Base-by-base conservation (phyloP, 2,329 filamentous ascomycete species). In the Eutypa lata region DNA sequence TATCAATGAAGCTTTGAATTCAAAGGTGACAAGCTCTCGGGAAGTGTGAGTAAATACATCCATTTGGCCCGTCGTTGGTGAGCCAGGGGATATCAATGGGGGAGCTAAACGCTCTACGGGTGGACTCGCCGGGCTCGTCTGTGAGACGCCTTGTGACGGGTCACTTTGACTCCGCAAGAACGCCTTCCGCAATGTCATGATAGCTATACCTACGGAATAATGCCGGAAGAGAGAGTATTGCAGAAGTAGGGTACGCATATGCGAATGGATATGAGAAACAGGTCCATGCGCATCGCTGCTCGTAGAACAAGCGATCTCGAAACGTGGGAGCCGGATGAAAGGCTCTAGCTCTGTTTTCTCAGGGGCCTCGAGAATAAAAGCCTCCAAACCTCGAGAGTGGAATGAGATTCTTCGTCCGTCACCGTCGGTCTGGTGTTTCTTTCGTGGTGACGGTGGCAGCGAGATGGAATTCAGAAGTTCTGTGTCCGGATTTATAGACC, bases 211-310 rank as follows among this genome's bases (percentile, higher is more conserved):
- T 24, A 95, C 80, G 0, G 92, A 88, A 66, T 97, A 99, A 67
- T 96, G 92, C 3, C 92, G 87, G 68, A 95, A 96, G 0, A 99
- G 80, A 0, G 95, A 99, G 67, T 97, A 97, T 48, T 95, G 88
- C 7, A 96, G 65, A 55, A 90, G 84, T 2, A 99, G 73, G 6
- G 89, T 90, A 60, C 88, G 88, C 19, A 94, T 81, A 49, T 89
- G 83, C 0, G 90, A 89, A 60, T 95, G 91, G 43, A 97, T 73
- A 65, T 97, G 91, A 65, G 97, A 90, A 6, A 96, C 79, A 0
- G 91, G 89, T 0, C 92, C 93, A 64, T 96, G 90, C 28, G 83
- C 83, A 68, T 99, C 94, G 58, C 90, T 95, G 3, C 86, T 79
- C 0, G 94, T 95, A 26, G 88, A 91, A 52, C 97, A 81, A 1